phyloP scores from a whole-genome alignment of 139 green algal genomes.

The Volvox reticuliferus region DNA sequence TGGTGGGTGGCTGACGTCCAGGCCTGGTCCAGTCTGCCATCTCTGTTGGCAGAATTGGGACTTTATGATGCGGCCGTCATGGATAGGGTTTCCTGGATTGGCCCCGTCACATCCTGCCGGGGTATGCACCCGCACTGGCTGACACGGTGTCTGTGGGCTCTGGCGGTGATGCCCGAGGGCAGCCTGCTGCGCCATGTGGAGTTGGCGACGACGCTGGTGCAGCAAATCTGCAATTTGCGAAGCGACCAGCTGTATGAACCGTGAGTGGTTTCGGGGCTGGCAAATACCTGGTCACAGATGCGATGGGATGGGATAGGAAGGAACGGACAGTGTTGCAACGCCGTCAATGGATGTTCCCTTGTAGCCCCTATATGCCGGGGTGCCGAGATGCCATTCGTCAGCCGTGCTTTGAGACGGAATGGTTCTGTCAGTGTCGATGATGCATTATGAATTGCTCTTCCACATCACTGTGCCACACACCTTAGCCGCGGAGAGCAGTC shows the following conservation, averaged over 20 bases:
- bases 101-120: background rate
- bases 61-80: background rate
- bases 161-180: constrained; percentile 11
- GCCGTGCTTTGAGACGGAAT: background rate
- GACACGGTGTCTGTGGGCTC: background rate
- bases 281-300: no score
- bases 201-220: background rate
- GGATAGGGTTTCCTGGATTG: background rate
- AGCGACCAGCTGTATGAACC: no score
- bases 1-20: background rate
- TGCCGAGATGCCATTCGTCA: background rate
- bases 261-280: no score
- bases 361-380: no score
- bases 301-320: no score
- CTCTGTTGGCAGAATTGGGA: background rate
- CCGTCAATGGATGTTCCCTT: no score
- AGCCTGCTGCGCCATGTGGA: background rate
- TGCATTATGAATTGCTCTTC: no score
- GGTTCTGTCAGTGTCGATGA: no score
- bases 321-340: no score
- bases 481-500: no score
- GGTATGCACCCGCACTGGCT: background rate
- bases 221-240: background rate
- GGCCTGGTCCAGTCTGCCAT: background rate
- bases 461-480: no score